Conservation (phyloP, 371 early-diverging fungal genomes). For the Apophysomyces ossiformis region DNA sequence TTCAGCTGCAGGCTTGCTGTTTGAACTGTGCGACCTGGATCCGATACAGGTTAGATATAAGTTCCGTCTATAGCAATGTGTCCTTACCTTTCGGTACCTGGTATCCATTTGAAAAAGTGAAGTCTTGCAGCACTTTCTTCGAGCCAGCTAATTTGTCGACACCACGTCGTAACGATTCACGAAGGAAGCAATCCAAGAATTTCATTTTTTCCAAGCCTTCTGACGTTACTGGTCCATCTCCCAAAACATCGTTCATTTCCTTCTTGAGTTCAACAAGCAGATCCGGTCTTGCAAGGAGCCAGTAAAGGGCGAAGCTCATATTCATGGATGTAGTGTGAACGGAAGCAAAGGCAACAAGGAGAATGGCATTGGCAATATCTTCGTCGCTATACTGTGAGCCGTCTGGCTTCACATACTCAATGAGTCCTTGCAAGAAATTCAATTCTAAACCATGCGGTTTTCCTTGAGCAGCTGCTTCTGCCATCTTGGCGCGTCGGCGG, state of each 20-base stretch:
- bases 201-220: conserved; percentile 34
- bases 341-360: conserved; percentile 46
- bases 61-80: not conserved
- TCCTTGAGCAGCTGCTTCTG: conserved; percentile 9
- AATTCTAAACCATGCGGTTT: conserved; percentile 14
- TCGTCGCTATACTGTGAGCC: conserved; percentile 24
- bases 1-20: conserved; percentile 32
- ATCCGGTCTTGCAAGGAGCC: conserved; percentile 44
- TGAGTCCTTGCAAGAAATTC: conserved; percentile 35
- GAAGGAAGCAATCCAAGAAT: conserved; percentile 38
- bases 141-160: conserved; percentile 33
- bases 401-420: conserved; percentile 27
- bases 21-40: conserved; percentile 28
- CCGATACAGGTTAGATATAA: not conserved
- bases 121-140: conserved; percentile 31
- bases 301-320: conserved; percentile 31
- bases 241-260: conserved; percentile 34
- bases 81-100: conserved; percentile 36
- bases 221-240: conserved; percentile 28
- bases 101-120: conserved; percentile 43
- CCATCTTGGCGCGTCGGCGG: conserved; percentile 20
- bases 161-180: conserved; percentile 40
- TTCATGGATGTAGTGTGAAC: conserved; percentile 43
- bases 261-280: conserved; percentile 19
- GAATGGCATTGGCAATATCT: conserved; percentile 26